Percentiles rank a stretch among this genome's conserved stretches.
Conservation (phyloP, 108 stramenopile species). For the Nannochloropsis gaditana region DNA sequence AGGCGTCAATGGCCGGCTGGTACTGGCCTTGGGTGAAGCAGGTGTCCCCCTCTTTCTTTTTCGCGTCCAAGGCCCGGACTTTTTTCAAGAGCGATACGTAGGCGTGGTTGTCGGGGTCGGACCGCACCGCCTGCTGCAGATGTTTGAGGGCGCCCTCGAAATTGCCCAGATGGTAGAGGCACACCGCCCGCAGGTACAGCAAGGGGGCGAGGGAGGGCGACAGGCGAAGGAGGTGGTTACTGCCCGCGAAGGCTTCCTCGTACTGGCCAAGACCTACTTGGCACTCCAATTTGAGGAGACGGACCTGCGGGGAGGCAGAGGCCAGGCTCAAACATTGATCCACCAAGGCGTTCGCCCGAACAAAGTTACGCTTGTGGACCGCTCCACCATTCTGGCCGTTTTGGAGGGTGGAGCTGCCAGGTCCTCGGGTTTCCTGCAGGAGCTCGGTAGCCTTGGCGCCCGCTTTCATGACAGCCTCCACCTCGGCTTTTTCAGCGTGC, state of each 20-base stretch:
- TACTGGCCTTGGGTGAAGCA: conserved; percentile 48
- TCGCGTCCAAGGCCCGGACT: conserved; percentile 42
- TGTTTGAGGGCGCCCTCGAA: conserved; percentile 55
- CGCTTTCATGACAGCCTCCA: conserved; percentile 39
- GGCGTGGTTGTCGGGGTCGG: conserved; percentile 46
- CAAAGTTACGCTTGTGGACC: conserved; percentile 13
- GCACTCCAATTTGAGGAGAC: conserved; percentile 52
- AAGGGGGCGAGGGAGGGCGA: conserved; percentile 32
- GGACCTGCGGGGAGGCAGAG: conserved; percentile 47
- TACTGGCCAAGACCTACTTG: conserved; percentile 37
- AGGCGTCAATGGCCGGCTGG: conserved; percentile 47
- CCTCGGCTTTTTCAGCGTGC: conserved; percentile 47
- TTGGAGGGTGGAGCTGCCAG: not conserved
- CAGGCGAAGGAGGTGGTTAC: conserved; percentile 36
- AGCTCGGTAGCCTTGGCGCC: conserved; percentile 37
- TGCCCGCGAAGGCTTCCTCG: conserved; percentile 56
- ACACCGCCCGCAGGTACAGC: conserved; percentile 48
- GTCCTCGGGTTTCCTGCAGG: conserved; percentile 22
- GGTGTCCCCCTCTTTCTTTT: conserved; percentile 55
- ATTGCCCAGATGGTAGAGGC: conserved; percentile 56
- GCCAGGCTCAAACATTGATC: conserved; percentile 33
- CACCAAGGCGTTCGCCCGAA: conserved; percentile 36
- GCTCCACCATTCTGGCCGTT: not conserved
- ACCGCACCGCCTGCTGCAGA: conserved; percentile 44
- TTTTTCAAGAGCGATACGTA: conserved; percentile 37